Conservation (phyloP, 2,329 filamentous ascomycete species). For the Dothidotthia symphoricarpi region DNA sequence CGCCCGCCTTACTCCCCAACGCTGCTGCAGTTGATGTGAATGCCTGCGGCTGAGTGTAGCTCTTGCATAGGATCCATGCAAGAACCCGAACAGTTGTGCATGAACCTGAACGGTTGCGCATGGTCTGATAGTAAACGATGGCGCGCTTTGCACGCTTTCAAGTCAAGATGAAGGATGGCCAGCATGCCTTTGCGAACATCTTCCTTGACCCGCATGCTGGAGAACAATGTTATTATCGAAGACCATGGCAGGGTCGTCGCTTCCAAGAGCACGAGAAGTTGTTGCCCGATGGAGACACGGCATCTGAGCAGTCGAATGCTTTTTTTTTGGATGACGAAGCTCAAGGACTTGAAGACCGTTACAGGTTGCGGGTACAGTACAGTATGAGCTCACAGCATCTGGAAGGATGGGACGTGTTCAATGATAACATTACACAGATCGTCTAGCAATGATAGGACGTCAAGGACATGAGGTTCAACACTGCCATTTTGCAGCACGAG, state of each 20-base stretch:
- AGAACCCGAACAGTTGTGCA: no score
- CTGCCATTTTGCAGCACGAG: constrained; percentile 56
- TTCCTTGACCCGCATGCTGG: no score
- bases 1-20: no score
- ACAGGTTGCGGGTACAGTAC: constrained; percentile 40
- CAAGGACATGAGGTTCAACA: constrained; percentile 27
- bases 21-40: no score
- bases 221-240: no score
- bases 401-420: constrained; percentile 12
- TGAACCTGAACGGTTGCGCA: no score
- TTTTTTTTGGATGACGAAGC: constrained; percentile 61
- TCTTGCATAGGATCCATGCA: no score
- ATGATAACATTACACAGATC: constrained; percentile 21
- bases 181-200: no score
- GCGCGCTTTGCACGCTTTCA: no score
- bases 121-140: no score
- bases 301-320: constrained; percentile 32
- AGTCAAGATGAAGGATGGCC: no score
- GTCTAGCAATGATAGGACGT: constrained; percentile 23
- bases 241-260: constrained; percentile 60
- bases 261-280: constrained; percentile 45
- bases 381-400: constrained; percentile 1
- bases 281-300: constrained; percentile 33
- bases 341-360: constrained; percentile 53
- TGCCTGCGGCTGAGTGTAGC: no score